Conservation (phyloP, 1,284 basidiomycete genomes). For the Pterulicium gracile region DNA sequence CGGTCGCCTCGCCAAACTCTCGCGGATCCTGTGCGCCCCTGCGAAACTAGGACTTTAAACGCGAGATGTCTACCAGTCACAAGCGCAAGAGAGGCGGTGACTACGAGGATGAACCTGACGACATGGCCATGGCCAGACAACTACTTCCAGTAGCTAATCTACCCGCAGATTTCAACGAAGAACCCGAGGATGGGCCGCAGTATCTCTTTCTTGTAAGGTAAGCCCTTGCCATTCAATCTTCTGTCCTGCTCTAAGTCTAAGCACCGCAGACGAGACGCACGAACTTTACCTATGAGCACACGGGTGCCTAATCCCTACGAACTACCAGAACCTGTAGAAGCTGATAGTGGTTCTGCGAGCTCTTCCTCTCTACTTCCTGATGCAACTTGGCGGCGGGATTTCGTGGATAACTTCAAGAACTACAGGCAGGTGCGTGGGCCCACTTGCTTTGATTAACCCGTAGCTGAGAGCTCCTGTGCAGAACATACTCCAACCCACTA, state of each 20-base stretch:
- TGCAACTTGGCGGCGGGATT: conserved; percentile 49
- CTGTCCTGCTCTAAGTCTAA: conserved; percentile 7
- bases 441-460: conserved; percentile 4
- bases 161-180: conserved; percentile 49
- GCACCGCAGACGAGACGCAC: conserved; percentile 51
- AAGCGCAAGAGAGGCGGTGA: conserved; percentile 31
- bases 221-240: conserved; percentile 11
- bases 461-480: conserved; percentile 20
- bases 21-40: no score
- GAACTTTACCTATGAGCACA: conserved; percentile 45
- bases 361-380: conserved; percentile 37
- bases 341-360: conserved; percentile 15
- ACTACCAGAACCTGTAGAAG: conserved; percentile 15
- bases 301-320: conserved; percentile 61
- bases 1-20: no score
- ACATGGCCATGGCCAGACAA: conserved; percentile 44
- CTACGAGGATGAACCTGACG: conserved; percentile 35
- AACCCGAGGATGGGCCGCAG: conserved; percentile 64
- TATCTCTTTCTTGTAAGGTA: conserved; percentile 77
- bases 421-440: conserved; percentile 41
- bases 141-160: conserved; percentile 67
- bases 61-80: no score
- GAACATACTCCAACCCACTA: conserved; percentile 57
- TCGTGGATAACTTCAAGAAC: conserved; percentile 49
- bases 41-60: no score